phyloP scores from a whole-genome alignment of 2,329 filamentous ascomycete species.

The Colletotrichum spinosum region DNA sequence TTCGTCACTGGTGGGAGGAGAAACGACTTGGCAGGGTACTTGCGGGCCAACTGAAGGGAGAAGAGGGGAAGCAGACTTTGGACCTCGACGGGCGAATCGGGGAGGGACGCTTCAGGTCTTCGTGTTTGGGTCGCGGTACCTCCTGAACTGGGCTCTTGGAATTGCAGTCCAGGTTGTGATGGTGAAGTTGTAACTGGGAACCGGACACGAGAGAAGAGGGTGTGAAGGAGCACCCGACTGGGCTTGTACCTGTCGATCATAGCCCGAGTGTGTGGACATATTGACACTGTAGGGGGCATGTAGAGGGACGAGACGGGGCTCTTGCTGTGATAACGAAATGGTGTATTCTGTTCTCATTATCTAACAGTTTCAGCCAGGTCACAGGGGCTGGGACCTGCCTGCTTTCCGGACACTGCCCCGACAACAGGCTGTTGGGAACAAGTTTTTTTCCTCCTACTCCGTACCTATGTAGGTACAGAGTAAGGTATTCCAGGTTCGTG shows the following conservation, averaged over 20 bases:
- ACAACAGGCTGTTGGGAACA: slow-evolving; percentile 17
- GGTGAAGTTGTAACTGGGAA: slow-evolving; percentile 16
- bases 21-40: slow-evolving; percentile 27
- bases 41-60: slow-evolving; percentile 12
- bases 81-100: slow-evolving; percentile 26
- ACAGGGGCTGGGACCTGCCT: not conserved
- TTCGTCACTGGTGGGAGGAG: slow-evolving; percentile 6
- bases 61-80: slow-evolving; percentile 22
- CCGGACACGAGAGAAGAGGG: slow-evolving; percentile 24
- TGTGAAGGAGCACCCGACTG: slow-evolving; percentile 21
- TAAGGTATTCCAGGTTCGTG: too few species aligned
- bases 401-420: slow-evolving; percentile 15
- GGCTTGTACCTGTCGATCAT: slow-evolving; percentile 34
- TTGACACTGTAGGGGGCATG: slow-evolving; percentile 13
- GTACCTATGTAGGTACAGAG: too few species aligned
- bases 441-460: slow-evolving; percentile 16
- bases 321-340: not conserved
- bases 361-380: not conserved
- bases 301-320: not conserved
- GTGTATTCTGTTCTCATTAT: rapidly evolving
- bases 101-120: slow-evolving; percentile 16
- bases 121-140: slow-evolving; percentile 14
- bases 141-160: not conserved
- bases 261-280: slow-evolving; percentile 24
- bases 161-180: slow-evolving; percentile 12